Base-by-base conservation (phyloP, 805 yeast genomes). In the Schizosaccharomyces octosporus region DNA sequence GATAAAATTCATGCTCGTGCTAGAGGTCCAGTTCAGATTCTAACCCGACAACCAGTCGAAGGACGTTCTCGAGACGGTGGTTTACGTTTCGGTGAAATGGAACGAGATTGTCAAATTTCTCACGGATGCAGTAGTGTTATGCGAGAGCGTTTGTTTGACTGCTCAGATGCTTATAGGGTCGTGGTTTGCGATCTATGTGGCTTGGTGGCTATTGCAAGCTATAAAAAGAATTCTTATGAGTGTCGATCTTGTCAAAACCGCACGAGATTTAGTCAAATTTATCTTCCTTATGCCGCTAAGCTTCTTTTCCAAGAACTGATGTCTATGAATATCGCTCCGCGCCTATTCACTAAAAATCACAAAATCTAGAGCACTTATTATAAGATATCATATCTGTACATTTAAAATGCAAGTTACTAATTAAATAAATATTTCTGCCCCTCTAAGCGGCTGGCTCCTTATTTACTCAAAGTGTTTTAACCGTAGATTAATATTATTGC, bases 41-140 rank as follows among this genome's bases (percentile, higher is more conserved):
- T 90, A 72, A 90, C 98, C 3, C 85, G 97, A 76, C 98, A 90
- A 74, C 98, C 98, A 4, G 96, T 89, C 65, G 97, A 90, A 75
- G 98, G 98, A 82, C 83, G 98, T 74, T 88, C 97, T 19, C 82
- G 98, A 76, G 97, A 93, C 74, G 98, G 98, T 81, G 98, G 98
- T 68, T 78, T 90, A 72, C 87, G 98, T 75, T 89, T 90, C 80
- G 98, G 98, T 70, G 98, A 90, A 74, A 93, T 93, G 99, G 99
- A 93, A 76, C 87, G 99, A 78, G 99, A 93, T 79, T 93, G 99
- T 84, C 54, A 41, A 21, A 43, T 93, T 78, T 98, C 99, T 1
- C 97, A 93, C 72, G 99, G 99, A 72, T 97, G 97, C 15, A 97
- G 98, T 3, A 94, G 97, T 6, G 90, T 93, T 78, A 80, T 93